Percentiles rank a stretch among this genome's conserved stretches.
Conservation (phyloP, 108 stramenopile genomes). For the Epithemia pelagica region DNA sequence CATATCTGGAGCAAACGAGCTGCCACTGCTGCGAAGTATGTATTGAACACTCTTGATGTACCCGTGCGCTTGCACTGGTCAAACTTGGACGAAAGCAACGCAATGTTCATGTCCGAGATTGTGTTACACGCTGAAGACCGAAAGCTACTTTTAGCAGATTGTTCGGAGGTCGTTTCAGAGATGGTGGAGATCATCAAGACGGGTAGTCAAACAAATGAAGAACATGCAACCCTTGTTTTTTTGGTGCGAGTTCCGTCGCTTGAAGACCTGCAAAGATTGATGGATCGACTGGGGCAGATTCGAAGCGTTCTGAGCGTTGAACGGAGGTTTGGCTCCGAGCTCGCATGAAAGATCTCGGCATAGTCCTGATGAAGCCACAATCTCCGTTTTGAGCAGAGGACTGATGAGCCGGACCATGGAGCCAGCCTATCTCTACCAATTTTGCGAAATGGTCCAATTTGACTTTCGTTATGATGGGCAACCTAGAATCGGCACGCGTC, state of each 20-base stretch:
- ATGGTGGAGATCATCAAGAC: conserved; percentile 72
- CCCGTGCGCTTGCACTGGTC: conserved; percentile 47
- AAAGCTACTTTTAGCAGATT: conserved; percentile 77
- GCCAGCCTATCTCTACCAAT: too few species aligned
- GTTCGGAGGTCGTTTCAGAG: conserved; percentile 74
- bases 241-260: conserved; percentile 57
- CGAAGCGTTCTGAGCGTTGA: conserved; percentile 79
- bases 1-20: background rate
- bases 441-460: too few species aligned
- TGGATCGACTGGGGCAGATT: conserved; percentile 67
- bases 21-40: background rate
- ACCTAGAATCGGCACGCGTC: too few species aligned
- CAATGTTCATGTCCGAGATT: conserved; percentile 53
- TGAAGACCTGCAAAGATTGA: conserved; percentile 64
- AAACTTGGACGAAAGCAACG: conserved; percentile 24
- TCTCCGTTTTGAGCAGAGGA: too few species aligned
- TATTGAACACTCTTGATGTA: conserved; percentile 6
- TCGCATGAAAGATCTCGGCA: background rate
- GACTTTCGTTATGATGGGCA: too few species aligned
- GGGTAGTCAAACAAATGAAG: conserved; percentile 62
- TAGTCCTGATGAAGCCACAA: too few species aligned
- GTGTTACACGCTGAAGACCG: conserved; percentile 66
- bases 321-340: conserved; percentile 27
- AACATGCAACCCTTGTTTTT: conserved; percentile 74
- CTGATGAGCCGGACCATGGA: too few species aligned